Conservation (phyloP, 2,329 filamentous ascomycete genomes). For the Aspergillus niger region DNA sequence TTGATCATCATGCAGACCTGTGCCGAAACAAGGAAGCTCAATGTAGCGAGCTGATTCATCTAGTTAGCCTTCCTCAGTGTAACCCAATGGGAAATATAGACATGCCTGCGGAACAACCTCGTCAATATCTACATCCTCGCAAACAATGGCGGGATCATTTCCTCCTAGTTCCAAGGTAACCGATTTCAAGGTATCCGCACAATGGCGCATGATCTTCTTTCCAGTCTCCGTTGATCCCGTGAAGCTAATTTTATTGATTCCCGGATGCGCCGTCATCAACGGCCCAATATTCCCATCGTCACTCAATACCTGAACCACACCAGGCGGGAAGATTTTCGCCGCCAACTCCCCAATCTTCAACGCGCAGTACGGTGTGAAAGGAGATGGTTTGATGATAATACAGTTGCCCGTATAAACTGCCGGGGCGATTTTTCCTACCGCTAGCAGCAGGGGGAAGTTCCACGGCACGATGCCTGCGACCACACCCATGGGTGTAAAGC, state of each 20-base stretch:
- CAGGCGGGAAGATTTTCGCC: conserved; percentile 51
- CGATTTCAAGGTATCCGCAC: conserved; percentile 53
- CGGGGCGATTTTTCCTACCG: conserved; percentile 52
- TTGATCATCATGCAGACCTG: conserved; percentile 58
- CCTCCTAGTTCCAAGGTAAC: conserved; percentile 56
- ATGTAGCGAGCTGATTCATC: conserved; percentile 36
- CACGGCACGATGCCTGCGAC: conserved; percentile 58
- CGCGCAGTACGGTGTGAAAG: conserved; percentile 55
- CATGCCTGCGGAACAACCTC: conserved; percentile 28
- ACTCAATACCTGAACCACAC: conserved; percentile 56
- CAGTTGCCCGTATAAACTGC: conserved; percentile 53
- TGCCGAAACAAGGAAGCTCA: conserved; percentile 54
- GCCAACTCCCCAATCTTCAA: conserved; percentile 55
- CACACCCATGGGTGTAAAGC: conserved; percentile 37
- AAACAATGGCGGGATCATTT: conserved; percentile 57
- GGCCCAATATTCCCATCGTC: conserved; percentile 56
- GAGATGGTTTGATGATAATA: conserved; percentile 56
- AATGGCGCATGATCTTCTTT: conserved; percentile 50
- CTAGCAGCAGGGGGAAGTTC: conserved; percentile 51
- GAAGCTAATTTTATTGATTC: conserved; percentile 58
- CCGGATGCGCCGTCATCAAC: conserved; percentile 52
- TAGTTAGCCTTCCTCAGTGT: no score
- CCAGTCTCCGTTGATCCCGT: conserved; percentile 56
- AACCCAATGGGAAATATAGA: no score
- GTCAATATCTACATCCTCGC: conserved; percentile 52